A percentile compares a stretch with the other conserved stretches of the same genome.
Conservation (phyloP, 2,329 filamentous ascomycete genomes). For the Claviceps pazoutovae region DNA sequence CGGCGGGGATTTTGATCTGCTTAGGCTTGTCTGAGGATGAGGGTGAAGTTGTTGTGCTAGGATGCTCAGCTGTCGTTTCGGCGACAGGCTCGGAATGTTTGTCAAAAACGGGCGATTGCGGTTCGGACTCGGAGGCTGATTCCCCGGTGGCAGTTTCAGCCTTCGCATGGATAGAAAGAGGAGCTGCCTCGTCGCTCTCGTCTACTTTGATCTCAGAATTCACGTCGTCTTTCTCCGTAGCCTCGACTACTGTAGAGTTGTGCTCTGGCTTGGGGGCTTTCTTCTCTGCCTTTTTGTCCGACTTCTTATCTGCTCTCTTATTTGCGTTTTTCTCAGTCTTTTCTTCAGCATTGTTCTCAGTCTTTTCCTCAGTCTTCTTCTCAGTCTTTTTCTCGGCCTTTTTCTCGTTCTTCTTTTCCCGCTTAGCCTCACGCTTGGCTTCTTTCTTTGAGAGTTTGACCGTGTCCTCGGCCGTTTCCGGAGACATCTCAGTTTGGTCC, state of each 20-base stretch:
- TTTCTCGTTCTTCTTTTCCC: constrained; percentile 26
- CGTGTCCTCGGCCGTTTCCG: constrained; percentile 32
- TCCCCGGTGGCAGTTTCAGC: constrained; percentile 30
- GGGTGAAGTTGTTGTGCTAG: constrained; percentile 51
- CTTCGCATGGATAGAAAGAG: constrained; percentile 16
- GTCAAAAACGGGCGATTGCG: constrained; percentile 43
- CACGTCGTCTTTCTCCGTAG: constrained; percentile 1
- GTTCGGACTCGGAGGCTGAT: constrained; percentile 39
- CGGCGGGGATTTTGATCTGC: constrained; percentile 51
- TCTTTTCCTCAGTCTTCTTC: constrained; percentile 18
- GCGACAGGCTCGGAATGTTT: constrained; percentile 25
- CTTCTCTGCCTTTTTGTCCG: too few relatives aligned
- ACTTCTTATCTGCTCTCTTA: too few relatives aligned
- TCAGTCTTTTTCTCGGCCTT: constrained; percentile 19
- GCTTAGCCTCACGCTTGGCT: constrained; percentile 31
- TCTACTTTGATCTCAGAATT: constrained; percentile 7
- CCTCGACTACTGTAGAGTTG: too few relatives aligned
- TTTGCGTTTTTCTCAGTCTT: constrained; percentile 3
- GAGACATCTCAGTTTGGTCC: constrained; percentile 9
- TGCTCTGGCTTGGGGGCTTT: too few relatives aligned
- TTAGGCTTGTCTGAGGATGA: constrained; percentile 55
- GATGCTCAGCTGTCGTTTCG: constrained; percentile 28
- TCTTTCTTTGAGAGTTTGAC: constrained; percentile 38
- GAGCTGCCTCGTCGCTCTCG: constrained; percentile 7
- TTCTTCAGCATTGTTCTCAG: constrained; percentile 13